Evolutionary conservation across 257 asterid species (phyloP).

Genomic region (Buddleja alternifolia): DNA sequence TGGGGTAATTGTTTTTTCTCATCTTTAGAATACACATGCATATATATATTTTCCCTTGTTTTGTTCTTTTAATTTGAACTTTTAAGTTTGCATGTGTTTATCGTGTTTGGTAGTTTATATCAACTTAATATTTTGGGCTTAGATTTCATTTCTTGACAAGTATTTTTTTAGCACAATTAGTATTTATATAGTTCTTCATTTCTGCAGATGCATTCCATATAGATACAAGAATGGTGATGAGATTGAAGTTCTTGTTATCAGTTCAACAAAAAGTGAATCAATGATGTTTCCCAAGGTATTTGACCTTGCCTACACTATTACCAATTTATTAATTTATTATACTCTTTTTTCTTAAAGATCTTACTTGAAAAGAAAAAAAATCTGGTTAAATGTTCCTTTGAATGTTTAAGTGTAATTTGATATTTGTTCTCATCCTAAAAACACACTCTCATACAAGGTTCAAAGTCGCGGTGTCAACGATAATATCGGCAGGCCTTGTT

Average conservation of each 20-base stretch:
- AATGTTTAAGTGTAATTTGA: too few species aligned
- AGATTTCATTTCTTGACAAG: not conserved
- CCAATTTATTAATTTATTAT: too few species aligned
- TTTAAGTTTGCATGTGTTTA: not conserved
- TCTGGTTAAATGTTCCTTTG: too few species aligned
- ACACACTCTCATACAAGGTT: too few species aligned
- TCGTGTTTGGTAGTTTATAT: too few species aligned
- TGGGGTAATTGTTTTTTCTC: constrained; percentile 43
- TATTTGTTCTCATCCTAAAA: too few species aligned
- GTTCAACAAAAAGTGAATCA: constrained; percentile 60
- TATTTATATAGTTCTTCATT: not conserved
- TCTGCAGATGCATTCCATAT: constrained; percentile 72
- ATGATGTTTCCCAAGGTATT: constrained; percentile 87
- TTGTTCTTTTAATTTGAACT: not conserved
- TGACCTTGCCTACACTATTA: too few species aligned
- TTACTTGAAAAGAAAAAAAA: too few species aligned
- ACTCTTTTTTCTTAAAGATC: too few species aligned
- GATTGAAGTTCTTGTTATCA: constrained; percentile 71
- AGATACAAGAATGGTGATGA: constrained; percentile 52
- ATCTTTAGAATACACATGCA: not conserved
- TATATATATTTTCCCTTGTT: not conserved
- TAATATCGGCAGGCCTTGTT: too few species aligned
- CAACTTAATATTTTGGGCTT: not conserved
- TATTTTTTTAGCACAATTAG: too few species aligned
- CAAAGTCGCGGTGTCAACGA: too few species aligned